Percentiles rank a stretch among this genome's conserved stretches.
Conservation (phyloP, 2,329 filamentous ascomycete genomes). For the Aureobasidium zeae region DNA sequence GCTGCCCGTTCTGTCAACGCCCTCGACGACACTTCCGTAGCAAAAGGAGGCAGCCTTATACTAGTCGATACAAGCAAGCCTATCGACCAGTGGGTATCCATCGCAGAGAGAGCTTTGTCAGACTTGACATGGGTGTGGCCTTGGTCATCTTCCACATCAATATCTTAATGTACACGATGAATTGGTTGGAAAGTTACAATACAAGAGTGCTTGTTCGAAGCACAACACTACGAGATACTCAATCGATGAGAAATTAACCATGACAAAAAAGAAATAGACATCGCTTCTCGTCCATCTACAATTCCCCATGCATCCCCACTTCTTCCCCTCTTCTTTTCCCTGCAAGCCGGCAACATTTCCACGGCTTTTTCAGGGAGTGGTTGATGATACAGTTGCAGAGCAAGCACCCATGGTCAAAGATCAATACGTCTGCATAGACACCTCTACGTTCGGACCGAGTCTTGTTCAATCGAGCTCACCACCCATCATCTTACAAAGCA, state of each 20-base stretch:
- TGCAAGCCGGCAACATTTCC: not conserved
- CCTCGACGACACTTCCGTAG: constrained; percentile 19
- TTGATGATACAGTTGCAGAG: constrained; percentile 8
- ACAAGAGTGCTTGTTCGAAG: not conserved
- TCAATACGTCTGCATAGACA: not conserved
- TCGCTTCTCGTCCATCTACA: constrained; percentile 9
- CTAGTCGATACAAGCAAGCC: constrained; percentile 32
- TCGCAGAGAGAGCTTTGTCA: constrained; percentile 26
- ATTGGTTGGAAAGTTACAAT: not conserved
- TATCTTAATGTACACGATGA: constrained; percentile 3
- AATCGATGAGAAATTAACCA: constrained; percentile 10
- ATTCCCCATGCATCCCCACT: not conserved
- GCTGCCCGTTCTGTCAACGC: constrained; percentile 19
- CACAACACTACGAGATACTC: constrained; percentile 3
- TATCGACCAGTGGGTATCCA: constrained; percentile 31
- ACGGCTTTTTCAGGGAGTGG: not conserved
- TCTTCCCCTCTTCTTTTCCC: not conserved
- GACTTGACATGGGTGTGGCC: constrained; percentile 16
- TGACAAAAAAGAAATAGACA: constrained; percentile 15
- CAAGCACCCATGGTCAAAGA: not conserved
- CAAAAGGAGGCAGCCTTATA: constrained; percentile 30
- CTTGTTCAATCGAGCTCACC: not conserved
- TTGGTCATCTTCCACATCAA: constrained; percentile 9
- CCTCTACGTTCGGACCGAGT: not conserved
- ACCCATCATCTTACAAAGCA: constrained; percentile 39